Evolutionary conservation across 2,329 filamentous ascomycete species (phyloP), one percentile per base, ranked within the genome.

Genomic region (Colletotrichum lentis): DNA sequence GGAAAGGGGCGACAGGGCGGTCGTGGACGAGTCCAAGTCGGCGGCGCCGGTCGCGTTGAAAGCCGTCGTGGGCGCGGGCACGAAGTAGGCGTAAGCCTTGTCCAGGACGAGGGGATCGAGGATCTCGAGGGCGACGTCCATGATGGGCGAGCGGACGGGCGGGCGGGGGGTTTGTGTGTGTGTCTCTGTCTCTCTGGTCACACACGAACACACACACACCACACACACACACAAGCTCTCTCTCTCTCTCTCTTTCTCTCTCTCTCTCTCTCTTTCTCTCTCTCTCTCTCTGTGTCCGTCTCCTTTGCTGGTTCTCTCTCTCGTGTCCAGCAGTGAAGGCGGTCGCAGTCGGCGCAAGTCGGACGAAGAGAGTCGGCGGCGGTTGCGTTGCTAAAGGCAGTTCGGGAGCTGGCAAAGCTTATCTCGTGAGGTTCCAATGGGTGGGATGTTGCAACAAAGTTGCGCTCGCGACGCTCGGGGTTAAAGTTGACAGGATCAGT

Each of bases 21-120:
- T 11, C 20, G 44, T 16, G 31, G 57, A 49, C 20, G 44, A 59
- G 44, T 55, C 22, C 31, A 24, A 59, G 44, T 66, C 64, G 37
- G 27, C 56, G 53, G 67, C 59, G 27, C 65, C 69, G 27, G 72
- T 65, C 37, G 69, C 65, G 44, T 71, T 71, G 59, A 35, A 11
- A 16, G 41, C 12, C 16, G 35, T 39, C 6, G 49, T 47, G 20
- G 37, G 54, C 20, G 72, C 71, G 35, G 80, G 80, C 50, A 80
- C 72, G 47, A 77, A 72, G 69, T 78, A 78, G 70, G 79, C 77
- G 67, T 81, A 82, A 43, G 75, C 76, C 73, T 77, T 76, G 71
- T 82, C 80, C 62, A 81, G 73, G 62, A 81, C 71, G 59, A 81
- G 73, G 44, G 78, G 79, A 73, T 82, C 80, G 69, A 80, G 75